These are phyloP conservation scores for Hypoxylon subgilvum DNA, from an alignment of 495 filamentous ascomycete genomes.

Conservation along the genomic window DNA sequence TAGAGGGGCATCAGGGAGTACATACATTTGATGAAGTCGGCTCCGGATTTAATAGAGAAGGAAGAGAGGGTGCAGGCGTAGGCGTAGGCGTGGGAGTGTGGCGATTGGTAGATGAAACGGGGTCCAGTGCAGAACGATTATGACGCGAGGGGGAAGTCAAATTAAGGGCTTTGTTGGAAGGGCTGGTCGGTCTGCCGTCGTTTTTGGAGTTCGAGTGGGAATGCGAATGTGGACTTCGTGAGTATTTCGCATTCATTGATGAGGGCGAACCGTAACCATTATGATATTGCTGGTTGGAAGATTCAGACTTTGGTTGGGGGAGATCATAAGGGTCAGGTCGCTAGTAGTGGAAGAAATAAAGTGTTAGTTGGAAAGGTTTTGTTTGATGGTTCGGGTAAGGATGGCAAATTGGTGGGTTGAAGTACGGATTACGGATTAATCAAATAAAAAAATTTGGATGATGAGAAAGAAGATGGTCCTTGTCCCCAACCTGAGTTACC, in stretches of 20 bases:
- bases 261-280: conserved; percentile 65
- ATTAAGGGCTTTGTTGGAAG: conserved; percentile 56
- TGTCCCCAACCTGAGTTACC: conserved; percentile 16
- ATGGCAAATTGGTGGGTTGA: conserved; percentile 8
- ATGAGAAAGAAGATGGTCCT: conserved; percentile 29
- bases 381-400: conserved; percentile 11
- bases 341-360: conserved; percentile 42
- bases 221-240: conserved; percentile 62
- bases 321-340: conserved; percentile 60
- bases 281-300: conserved; percentile 53
- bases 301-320: conserved; percentile 45
- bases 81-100: conserved; percentile 53
- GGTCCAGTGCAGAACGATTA: conserved; percentile 47
- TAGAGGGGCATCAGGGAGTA: not conserved
- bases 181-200: conserved; percentile 60
- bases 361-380: conserved; percentile 22
- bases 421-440: conserved; percentile 13
- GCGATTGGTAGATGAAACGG: conserved; percentile 51
- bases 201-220: conserved; percentile 60
- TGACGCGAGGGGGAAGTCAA: conserved; percentile 53
- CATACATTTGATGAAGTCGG: conserved; percentile 51
- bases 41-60: conserved; percentile 53
- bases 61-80: conserved; percentile 48
- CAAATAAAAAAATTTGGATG: conserved; percentile 29
- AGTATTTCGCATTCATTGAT: conserved; percentile 60